phyloP scores from a whole-genome alignment of 1,284 basidiomycete species.

The Moesziomyces globuligerus region DNA sequence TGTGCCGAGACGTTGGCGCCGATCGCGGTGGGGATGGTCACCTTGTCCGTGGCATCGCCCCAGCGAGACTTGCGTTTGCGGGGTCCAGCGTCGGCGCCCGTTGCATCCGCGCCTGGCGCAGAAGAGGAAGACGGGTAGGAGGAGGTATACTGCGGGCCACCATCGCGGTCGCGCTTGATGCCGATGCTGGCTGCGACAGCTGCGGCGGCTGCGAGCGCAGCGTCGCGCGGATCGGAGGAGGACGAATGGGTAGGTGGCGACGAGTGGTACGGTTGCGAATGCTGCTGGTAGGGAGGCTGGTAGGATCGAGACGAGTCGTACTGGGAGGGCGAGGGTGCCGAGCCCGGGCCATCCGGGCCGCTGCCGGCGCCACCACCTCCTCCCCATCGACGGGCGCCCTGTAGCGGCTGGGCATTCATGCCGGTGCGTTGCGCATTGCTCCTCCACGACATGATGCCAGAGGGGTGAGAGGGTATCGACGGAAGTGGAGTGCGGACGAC shows the following conservation, averaged over 20 bases:
- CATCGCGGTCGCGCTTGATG: constrained; percentile 40
- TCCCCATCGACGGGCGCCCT: constrained; percentile 58
- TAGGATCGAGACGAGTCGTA: constrained; percentile 12
- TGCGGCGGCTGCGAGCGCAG: constrained; percentile 36
- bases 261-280: constrained; percentile 15
- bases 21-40: constrained; percentile 61
- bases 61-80: constrained; percentile 65
- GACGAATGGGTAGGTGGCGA: constrained; percentile 21
- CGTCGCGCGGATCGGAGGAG: constrained; percentile 22
- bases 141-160: neutral
- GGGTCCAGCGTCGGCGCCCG: constrained; percentile 39
- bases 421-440: constrained; percentile 63
- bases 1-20: constrained; percentile 54
- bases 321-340: constrained; percentile 6
- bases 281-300: constrained; percentile 17
- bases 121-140: constrained; percentile 10
- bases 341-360: constrained; percentile 11
- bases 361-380: constrained; percentile 44
- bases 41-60: constrained; percentile 59
- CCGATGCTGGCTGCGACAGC: constrained; percentile 46
- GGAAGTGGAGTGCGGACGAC: neutral
- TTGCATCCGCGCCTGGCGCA: constrained; percentile 6
- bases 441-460: constrained; percentile 61
- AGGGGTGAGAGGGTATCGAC: neutral
- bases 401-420: constrained; percentile 64